Base-by-base conservation (phyloP, 306 rosid genomes). In the Cotoneaster glaucophyllus region DNA sequence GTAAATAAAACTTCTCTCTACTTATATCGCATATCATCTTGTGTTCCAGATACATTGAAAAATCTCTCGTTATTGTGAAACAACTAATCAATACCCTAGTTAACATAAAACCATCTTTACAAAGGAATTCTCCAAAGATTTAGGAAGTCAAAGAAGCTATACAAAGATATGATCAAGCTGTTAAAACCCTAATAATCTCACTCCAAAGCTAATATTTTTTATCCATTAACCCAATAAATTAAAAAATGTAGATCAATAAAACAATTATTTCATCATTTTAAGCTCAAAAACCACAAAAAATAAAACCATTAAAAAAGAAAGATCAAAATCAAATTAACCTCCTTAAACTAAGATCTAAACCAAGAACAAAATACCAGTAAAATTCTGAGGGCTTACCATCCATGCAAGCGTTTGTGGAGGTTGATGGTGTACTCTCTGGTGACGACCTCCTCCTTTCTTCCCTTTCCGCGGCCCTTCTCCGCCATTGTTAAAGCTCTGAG, bases 351-450 rank as follows among this genome's bases (percentile, higher is more conserved):
- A 15, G 71, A 74, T 65, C 79, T 24, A 14, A 24, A 62, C 7
- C 54, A 45, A 5, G 10, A 24, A 57, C 37, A 56, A 34, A 5
- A 31, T 2, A 21, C 6, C 26, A 21, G 17, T 37, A 71, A 37
- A 32, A 54, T 5, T 53, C 14, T 2, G 54, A 15, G 21, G 43
- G 29, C 4, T 61, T 56, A 82, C 84, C 83, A 85, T 77, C 84
- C 88, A 73, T 82, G 88, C 69, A 82, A 39, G 77, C 86, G 86
- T 24, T 80, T 82, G 69, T 85, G 88, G 67, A 85, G 82, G 77
- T 85, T 85, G 84, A 85, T 19, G 6, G 86, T 85, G 74, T 85
- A 82, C 82, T 85, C 86, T 58, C 84, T 77, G 66, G 81, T 85
- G 17, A 73, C 84, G 13, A 85, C 81, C 71, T 82, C 84, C 44